Conservation (phyloP, 1,139 yeast genomes). For the Lodderomyces elongisporus region DNA sequence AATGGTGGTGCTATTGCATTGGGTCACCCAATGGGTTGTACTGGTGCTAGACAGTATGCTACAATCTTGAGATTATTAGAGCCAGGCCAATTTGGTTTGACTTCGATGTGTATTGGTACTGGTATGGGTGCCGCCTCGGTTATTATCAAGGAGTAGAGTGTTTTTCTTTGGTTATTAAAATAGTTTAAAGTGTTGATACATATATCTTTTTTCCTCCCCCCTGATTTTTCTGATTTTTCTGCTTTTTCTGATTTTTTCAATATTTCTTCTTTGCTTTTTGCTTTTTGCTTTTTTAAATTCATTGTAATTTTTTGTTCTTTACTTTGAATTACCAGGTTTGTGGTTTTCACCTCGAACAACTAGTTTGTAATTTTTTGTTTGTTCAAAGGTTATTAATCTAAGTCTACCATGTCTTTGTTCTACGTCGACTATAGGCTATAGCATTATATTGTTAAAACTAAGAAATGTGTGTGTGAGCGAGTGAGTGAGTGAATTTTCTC, state of each 20-base stretch:
- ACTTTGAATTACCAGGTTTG: too few species aligned
- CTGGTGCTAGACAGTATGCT: conserved; percentile 94
- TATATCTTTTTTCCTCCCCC: background rate
- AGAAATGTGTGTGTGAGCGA: too few species aligned
- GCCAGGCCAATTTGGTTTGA: conserved; percentile 79
- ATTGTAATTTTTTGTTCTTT: too few species aligned
- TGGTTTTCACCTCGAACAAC: too few species aligned
- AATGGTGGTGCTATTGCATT: conserved; percentile 95
- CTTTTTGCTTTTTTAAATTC: too few species aligned
- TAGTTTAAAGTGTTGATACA: background rate
- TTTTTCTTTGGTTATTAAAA: background rate
- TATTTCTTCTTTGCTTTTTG: conserved; percentile 1
- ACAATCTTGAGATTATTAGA: conserved; percentile 78
- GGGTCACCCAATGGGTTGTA: conserved; percentile 94
- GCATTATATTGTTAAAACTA: too few species aligned
- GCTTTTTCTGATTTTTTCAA: conserved; percentile 1
- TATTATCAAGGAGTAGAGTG: conserved; percentile 60
- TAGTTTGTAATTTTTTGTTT: too few species aligned
- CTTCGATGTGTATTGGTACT: conserved; percentile 96
- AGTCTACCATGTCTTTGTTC: too few species aligned
- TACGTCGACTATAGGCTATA: too few species aligned
- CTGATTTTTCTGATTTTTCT: background rate
- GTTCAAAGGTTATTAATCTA: too few species aligned
- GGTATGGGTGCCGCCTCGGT: conserved; percentile 98
- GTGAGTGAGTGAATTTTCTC: too few species aligned